Evolutionary conservation across 2,329 filamentous ascomycete genomes (phyloP), one percentile per base, ranked within the genome.

Genomic region (Capronia epimyces): DNA sequence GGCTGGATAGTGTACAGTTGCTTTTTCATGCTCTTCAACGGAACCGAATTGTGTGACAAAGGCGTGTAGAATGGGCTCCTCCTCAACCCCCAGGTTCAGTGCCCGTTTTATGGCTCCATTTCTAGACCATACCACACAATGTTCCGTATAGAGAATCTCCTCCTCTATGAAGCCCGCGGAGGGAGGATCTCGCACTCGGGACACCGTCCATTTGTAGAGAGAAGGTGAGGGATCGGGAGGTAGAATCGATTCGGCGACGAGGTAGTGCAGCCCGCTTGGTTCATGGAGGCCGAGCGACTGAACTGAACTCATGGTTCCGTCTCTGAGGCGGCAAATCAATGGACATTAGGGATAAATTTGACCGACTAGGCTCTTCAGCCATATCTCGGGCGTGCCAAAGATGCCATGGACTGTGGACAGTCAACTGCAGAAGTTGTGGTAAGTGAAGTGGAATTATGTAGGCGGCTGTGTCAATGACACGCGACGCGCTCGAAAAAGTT

Each of bases 271-370:
- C 58, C 86, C 89, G 55, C 86, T 81, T 54, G 94, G 90, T 72
- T 86, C 83, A 74, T 97, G 91, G 65, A 95, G 77, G 68, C 93
- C 93, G 64, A 96, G 80, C 59, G 91, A 96, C 69, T 82, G 87
- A 71, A 96, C 82, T 66, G 86, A 83, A 62, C 91, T 91, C 94
- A 98, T 98, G 46, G 41, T 45, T 52, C 29, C 21, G 45, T 37
- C 37, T 25, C 12, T 16, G 41, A 44, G 29, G 42, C 12, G 36
- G 36, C 27, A 40, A 27, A 40, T 47, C 25, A 36, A 46, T 49
- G 47, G 50, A 51, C 54, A 57, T 57, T 36, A 50, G 49, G 43
- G n/a, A 24, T 9, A 16, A 15, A 20, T 8, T n/a, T 21, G 40
- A n/a, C 22, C 22, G 24, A 18, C n/a, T 16, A 27, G 21, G 42